Evolutionary conservation across 1,139 yeast species (phyloP), one percentile per base, ranked within the genome.

Genomic region (Blastobotrys apis): DNA sequence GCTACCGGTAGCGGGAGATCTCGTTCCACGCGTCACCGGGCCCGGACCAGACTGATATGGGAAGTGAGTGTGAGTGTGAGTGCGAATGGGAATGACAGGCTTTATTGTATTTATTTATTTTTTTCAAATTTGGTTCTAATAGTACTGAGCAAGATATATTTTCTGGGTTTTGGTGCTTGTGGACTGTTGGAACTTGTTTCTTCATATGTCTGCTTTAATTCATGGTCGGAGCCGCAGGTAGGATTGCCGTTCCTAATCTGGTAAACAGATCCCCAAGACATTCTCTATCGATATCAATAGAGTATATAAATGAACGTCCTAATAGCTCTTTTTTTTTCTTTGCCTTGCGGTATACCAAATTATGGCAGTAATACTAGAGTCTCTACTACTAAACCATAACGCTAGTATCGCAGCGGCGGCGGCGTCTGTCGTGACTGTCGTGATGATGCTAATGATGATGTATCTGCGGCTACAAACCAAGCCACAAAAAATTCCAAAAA

Each of bases 231-330:
- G 34, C n/a, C 17, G 34, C 12, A 15, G 6, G 20, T 8, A 16
- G 34, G 34, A 27, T n/a, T 8, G 31, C 31, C 15, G 15, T n/a
- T 31, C 34, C 36, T 19, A 33, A 33, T 19, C 4, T 15, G 36
- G 36, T 21, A 33, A n/a, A 33, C 4, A 21, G 23, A 19, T 33
- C 36, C 36, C 23, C 16, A 13, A 5, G 16, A 6, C 32, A 6
- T 6, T 9, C 5, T 29, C 5, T 10, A 29, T 29, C 8, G 27
- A 25, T 25, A 25, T 25, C 8, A 9, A 25, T 8, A 9, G 27
- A 25, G 12, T 25, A 25, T 25, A 25, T 25, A n/a, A 25, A 25
- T 25, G 27, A 25, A 25, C 12, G 27, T 25, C 27, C 10, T 25
- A 25, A 12, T 8, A 25, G 27, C 8, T 25, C 12, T 8, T 25